Evolutionary conservation across 2,329 filamentous ascomycete species (phyloP).

Genomic region (Aphanocladium album): DNA sequence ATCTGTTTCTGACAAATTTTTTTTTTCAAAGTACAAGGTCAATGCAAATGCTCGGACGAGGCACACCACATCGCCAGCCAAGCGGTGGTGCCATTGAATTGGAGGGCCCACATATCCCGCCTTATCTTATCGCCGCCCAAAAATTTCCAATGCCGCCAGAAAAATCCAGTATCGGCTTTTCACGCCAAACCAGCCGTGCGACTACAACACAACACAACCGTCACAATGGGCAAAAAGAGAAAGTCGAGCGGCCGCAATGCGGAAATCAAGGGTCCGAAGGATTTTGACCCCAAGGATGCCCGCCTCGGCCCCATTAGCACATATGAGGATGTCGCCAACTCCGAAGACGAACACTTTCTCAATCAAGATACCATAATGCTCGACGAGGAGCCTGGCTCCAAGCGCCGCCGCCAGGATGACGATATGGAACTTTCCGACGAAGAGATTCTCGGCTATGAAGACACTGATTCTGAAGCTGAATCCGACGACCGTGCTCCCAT

Average conservation of each 20-base stretch:
- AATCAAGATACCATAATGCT: slow-evolving; percentile 82
- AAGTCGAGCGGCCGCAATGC: slow-evolving; percentile 55
- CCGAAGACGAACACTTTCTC: slow-evolving; percentile 88
- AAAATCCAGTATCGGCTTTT: background rate
- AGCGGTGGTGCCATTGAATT: too few species aligned
- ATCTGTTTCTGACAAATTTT: too few species aligned
- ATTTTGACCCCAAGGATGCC: slow-evolving; percentile 52
- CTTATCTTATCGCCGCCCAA: slow-evolving; percentile 13
- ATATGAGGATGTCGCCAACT: slow-evolving; percentile 84
- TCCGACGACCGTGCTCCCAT: slow-evolving; percentile 41
- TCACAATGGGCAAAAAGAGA: slow-evolving; percentile 60
- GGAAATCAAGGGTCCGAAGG: slow-evolving; percentile 46
- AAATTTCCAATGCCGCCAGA: slow-evolving; percentile 10
- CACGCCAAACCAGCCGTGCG: too few species aligned
- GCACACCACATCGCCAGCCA: too few species aligned
- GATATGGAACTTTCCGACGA: slow-evolving; percentile 60
- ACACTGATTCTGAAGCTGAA: slow-evolving; percentile 34
- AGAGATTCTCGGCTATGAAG: slow-evolving; percentile 50
- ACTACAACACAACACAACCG: background rate
- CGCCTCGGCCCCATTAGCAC: slow-evolving; percentile 57
- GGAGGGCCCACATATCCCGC: background rate
- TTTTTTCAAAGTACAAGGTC: too few species aligned
- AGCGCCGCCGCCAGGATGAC: slow-evolving; percentile 69
- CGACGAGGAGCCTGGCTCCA: slow-evolving; percentile 73
- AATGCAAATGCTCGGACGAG: too few species aligned